Evolutionary conservation across 208 protist species (phyloP).

Genomic region (Leishmania major): DNA sequence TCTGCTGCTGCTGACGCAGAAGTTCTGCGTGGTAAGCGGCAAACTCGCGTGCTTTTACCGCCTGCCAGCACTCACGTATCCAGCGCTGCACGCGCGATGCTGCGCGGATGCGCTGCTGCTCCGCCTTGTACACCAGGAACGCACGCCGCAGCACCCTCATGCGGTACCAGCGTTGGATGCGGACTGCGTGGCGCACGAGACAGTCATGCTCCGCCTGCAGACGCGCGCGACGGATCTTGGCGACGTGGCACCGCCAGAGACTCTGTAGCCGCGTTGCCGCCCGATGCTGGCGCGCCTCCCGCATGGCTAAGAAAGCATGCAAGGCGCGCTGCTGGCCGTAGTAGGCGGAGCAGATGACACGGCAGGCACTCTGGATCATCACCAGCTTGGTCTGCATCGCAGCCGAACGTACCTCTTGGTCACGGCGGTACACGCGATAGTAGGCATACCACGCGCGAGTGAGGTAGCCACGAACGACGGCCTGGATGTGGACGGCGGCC

Average conservation of each 20-base stretch:
- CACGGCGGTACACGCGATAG: constrained; percentile 74
- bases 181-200: constrained; percentile 41
- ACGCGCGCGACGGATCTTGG: constrained; percentile 56
- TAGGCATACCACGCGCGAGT: constrained; percentile 86
- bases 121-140: constrained; percentile 51
- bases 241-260: constrained; percentile 74
- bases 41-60: constrained; percentile 60
- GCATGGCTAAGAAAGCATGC: constrained; percentile 31
- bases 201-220: constrained; percentile 62
- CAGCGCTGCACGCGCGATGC: constrained; percentile 65
- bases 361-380: constrained; percentile 64
- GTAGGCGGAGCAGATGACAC: constrained; percentile 40
- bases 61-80: constrained; percentile 47
- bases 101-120: constrained; percentile 44
- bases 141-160: constrained; percentile 52
- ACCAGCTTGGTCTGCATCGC: constrained; percentile 60
- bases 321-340: constrained; percentile 35
- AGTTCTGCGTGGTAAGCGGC: constrained; percentile 67
- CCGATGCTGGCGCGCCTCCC: constrained; percentile 28
- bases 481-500: constrained; percentile 81
- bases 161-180: constrained; percentile 72
- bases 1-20: constrained; percentile 49
- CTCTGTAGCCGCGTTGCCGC: constrained; percentile 73
- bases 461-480: constrained; percentile 74
- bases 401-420: constrained; percentile 72